These are phyloP conservation scores for Xylaria longipes DNA, from an alignment of 495 filamentous ascomycete genomes.

Conservation along the genomic window DNA sequence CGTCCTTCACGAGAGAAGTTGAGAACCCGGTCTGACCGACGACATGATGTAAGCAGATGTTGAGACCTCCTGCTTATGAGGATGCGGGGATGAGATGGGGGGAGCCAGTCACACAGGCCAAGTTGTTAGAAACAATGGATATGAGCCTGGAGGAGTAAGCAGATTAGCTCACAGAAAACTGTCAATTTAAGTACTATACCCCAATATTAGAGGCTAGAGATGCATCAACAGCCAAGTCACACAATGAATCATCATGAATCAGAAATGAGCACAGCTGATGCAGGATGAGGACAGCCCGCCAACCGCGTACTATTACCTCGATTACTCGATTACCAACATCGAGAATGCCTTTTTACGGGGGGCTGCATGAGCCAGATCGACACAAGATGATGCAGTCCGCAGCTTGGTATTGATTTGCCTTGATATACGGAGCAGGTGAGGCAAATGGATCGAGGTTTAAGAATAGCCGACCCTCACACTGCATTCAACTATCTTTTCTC, in stretches of 20 bases:
- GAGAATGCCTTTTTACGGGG: neutral
- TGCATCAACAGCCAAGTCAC: conserved; percentile 5
- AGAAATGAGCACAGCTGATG: conserved; percentile 11
- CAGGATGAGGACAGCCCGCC: neutral
- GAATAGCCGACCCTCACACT: neutral
- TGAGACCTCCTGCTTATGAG: too few relatives aligned
- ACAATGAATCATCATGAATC: conserved; percentile 17
- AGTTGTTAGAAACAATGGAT: neutral
- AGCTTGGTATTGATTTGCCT: neutral
- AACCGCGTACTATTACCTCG: neutral
- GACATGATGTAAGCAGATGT: too few relatives aligned
- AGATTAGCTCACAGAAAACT: neutral
- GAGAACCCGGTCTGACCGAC: neutral
- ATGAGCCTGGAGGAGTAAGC: neutral
- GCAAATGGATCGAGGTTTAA: conserved; percentile 6
- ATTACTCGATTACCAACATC: neutral
- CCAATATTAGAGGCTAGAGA: neutral
- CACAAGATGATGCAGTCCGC: neutral
- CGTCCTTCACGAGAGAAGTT: neutral
- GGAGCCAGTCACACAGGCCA: neutral
- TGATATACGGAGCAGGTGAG: neutral
- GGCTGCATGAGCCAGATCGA: neutral
- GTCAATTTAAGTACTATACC: too few relatives aligned
- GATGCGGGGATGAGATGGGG: too few relatives aligned
- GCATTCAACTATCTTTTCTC: neutral